phyloP scores from a whole-genome alignment of 148 eudicot genomes.

The Beta vulgaris region DNA sequence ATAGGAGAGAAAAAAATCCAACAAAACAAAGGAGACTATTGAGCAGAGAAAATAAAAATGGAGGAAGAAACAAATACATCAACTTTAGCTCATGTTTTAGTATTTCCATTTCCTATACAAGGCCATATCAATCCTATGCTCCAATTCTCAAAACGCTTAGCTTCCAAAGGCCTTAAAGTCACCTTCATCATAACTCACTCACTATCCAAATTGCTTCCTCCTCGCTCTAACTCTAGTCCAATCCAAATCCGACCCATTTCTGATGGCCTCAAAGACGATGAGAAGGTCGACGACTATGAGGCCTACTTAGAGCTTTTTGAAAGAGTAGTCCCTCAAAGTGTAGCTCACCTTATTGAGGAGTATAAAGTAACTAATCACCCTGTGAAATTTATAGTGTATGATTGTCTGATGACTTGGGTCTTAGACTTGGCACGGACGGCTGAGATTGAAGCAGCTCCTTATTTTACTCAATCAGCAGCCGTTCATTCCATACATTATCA shows the following conservation, averaged over 20 bases:
- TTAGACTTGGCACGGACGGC: conserved; percentile 12
- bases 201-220: conserved; percentile 17
- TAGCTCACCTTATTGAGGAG: conserved; percentile 16
- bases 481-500: conserved; percentile 27
- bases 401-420: conserved; percentile 21
- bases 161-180: conserved; percentile 40
- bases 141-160: conserved; percentile 45
- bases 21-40: background rate
- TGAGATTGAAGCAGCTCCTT: conserved; percentile 20
- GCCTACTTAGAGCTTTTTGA: conserved; percentile 13
- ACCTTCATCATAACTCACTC: conserved; percentile 34
- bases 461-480: conserved; percentile 20
- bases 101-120: conserved; percentile 49
- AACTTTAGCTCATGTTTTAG: conserved; percentile 28
- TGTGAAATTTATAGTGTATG: conserved; percentile 24
- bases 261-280: conserved; percentile 20
- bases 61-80: conserved; percentile 6
- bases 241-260: conserved; percentile 16
- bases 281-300: background rate
- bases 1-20: background rate
- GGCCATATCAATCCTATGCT: conserved; percentile 67
- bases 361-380: conserved; percentile 14
- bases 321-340: conserved; percentile 12
- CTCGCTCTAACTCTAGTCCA: background rate
- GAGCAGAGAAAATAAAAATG: background rate